Conservation (phyloP, 345 rosid genomes). For the Luvunga scandens region DNA sequence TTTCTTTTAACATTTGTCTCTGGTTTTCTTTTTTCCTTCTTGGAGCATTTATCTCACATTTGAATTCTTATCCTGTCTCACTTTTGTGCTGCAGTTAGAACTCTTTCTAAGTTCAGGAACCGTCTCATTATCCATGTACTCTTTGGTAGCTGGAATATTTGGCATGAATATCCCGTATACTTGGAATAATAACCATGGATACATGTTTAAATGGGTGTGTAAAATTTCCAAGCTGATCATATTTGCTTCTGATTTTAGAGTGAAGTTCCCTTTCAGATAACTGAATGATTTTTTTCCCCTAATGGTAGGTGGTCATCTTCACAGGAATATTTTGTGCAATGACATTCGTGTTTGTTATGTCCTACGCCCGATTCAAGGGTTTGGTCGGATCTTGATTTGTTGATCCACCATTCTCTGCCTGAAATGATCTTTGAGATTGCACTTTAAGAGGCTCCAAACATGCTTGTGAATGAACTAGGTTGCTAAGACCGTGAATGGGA, state of each 20-base stretch:
- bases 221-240: neutral
- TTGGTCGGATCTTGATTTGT: conserved; percentile 72
- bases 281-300: neutral
- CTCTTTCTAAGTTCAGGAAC: conserved; percentile 78
- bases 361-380: conserved; percentile 85
- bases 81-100: conserved; percentile 56
- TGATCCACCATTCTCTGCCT: neutral
- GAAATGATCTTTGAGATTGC: neutral
- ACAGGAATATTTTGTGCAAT: conserved; percentile 39
- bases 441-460: neutral
- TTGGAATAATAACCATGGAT: conserved; percentile 69
- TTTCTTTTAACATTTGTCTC: neutral
- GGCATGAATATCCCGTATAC: conserved; percentile 96
- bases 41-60: neutral
- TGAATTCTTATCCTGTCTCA: neutral
- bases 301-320: conserved; percentile 58
- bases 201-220: conserved; percentile 81
- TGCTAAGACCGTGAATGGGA: neutral
- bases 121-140: conserved; percentile 54
- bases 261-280: neutral
- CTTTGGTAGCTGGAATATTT: conserved; percentile 81
- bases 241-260: neutral
- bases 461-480: neutral
- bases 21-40: neutral
- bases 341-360: conserved; percentile 53